These are phyloP conservation scores for Juncus effusus DNA, from an alignment of 176 grass and related monocot genomes.

Conservation along the genomic window DNA sequence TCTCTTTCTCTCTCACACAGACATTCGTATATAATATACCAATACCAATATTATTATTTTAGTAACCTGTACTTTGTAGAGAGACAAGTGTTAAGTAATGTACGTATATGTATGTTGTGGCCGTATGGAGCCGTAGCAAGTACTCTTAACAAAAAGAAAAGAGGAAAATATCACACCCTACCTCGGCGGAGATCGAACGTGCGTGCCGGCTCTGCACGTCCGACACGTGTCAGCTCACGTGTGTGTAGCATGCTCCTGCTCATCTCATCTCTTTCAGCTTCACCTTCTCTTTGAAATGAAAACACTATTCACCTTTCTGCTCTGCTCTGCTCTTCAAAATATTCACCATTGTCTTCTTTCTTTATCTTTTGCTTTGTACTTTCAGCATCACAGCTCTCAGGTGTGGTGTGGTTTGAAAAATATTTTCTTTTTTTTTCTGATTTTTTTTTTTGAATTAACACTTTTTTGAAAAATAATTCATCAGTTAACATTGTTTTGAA, in stretches of 20 bases:
- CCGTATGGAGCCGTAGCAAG: constrained; percentile 26
- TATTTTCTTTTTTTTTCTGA: neutral
- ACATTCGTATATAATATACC: too few relatives aligned
- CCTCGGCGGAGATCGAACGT: constrained; percentile 46
- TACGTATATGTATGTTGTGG: too few relatives aligned
- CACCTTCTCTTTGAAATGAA: too few relatives aligned
- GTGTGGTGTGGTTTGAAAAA: neutral
- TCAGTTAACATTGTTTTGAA: too few relatives aligned
- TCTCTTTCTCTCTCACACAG: too few relatives aligned
- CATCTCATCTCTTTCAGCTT: constrained; percentile 2
- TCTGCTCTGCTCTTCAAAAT: neutral
- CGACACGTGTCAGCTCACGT: constrained; percentile 11
- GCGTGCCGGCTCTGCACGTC: neutral
- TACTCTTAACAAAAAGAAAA: neutral
- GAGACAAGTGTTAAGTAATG: too few relatives aligned
- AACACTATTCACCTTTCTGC: neutral
- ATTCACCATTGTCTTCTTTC: neutral
- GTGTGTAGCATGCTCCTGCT: constrained; percentile 11
- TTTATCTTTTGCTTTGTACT: constrained; percentile 18
- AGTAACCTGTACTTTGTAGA: too few relatives aligned
- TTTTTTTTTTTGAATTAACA: neutral
- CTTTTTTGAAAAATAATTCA: neutral
- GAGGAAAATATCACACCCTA: neutral
- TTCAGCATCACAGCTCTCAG: constrained; percentile 18
- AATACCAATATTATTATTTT: too few relatives aligned